These are phyloP conservation scores for Neocatenulostroma microsporum DNA, from an alignment of 2,329 filamentous ascomycete genomes.

Conservation along the genomic window DNA sequence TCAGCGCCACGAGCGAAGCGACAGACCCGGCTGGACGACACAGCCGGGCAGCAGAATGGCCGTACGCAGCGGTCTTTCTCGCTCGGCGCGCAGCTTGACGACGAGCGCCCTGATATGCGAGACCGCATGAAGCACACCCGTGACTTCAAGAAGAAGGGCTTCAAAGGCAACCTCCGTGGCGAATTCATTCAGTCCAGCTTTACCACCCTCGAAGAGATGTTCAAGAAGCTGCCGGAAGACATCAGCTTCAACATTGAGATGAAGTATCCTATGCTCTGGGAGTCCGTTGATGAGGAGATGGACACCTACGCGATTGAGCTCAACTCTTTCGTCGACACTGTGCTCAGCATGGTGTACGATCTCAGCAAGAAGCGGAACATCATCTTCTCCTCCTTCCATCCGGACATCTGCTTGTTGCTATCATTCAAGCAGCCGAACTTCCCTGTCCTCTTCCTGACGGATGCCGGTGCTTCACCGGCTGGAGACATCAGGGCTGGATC, in stretches of 20 bases:
- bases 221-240: slow-evolving; percentile 68
- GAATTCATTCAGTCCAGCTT: slow-evolving; percentile 95
- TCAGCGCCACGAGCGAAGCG: slow-evolving; percentile 12
- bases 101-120: slow-evolving; percentile 46
- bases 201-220: slow-evolving; percentile 88
- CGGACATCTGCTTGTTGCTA: slow-evolving; percentile 86
- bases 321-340: slow-evolving; percentile 92
- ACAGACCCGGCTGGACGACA: slow-evolving; percentile 29
- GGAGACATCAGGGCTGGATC: slow-evolving; percentile 86
- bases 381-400: slow-evolving; percentile 96
- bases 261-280: slow-evolving; percentile 97
- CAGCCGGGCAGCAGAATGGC: not conserved
- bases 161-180: slow-evolving; percentile 89
- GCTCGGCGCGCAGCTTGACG: slow-evolving; percentile 44
- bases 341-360: slow-evolving; percentile 84
- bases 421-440: slow-evolving; percentile 97
- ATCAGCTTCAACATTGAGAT: slow-evolving; percentile 98
- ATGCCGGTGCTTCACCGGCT: slow-evolving; percentile 72
- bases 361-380: slow-evolving; percentile 75
- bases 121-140: slow-evolving; percentile 97
- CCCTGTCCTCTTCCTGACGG: slow-evolving; percentile 87
- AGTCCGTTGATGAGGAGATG: slow-evolving; percentile 93
- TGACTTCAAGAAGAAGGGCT: slow-evolving; percentile 90
- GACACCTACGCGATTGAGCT: slow-evolving; percentile 92
- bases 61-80: slow-evolving; percentile 50